These are phyloP conservation scores for Grosmannia penicillata DNA, from an alignment of 2,329 filamentous ascomycete species.

Conservation along the genomic window DNA sequence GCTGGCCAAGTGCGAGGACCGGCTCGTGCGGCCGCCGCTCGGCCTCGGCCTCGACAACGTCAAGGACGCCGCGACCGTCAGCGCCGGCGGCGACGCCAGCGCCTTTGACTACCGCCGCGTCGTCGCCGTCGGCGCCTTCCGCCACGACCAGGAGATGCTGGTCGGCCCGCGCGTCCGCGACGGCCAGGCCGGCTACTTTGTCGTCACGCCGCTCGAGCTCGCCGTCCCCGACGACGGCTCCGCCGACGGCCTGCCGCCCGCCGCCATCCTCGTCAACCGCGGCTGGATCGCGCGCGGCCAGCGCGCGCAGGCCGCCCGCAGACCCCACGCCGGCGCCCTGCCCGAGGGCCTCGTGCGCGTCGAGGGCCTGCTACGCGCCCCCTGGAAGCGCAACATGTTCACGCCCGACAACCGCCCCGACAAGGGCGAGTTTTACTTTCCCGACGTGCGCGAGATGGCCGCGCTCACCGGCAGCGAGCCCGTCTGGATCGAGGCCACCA, in stretches of 20 bases:
- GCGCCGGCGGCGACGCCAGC: constrained; percentile 1
- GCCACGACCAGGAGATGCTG: constrained; percentile 92
- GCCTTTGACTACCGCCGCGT: constrained; percentile 91
- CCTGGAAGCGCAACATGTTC: constrained; percentile 97
- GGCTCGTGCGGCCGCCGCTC: constrained; percentile 69
- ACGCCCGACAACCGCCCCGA: constrained; percentile 82
- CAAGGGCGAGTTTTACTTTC: constrained; percentile 82
- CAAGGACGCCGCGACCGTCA: constrained; percentile 27
- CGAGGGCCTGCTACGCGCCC: constrained; percentile 72
- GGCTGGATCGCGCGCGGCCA: constrained; percentile 82
- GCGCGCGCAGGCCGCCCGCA: constrained; percentile 45
- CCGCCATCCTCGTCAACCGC: constrained; percentile 63
- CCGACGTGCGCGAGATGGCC: constrained; percentile 88
- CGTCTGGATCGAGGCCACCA: constrained; percentile 92
- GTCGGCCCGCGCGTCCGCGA: constrained; percentile 82
- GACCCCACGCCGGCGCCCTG: constrained; percentile 48
- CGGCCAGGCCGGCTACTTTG: constrained; percentile 78
- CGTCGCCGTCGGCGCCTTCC: constrained; percentile 54
- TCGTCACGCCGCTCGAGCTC: constrained; percentile 74
- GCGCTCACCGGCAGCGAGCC: constrained; percentile 64
- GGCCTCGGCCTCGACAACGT: constrained; percentile 64
- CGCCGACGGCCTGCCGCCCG: constrained; percentile 16
- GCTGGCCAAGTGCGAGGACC: constrained; percentile 83
- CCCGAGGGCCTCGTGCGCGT: constrained; percentile 59
- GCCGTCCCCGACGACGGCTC: constrained; percentile 11